Evolutionary conservation across 495 filamentous ascomycete genomes (phyloP).

Genomic region (Monascus purpureus): DNA sequence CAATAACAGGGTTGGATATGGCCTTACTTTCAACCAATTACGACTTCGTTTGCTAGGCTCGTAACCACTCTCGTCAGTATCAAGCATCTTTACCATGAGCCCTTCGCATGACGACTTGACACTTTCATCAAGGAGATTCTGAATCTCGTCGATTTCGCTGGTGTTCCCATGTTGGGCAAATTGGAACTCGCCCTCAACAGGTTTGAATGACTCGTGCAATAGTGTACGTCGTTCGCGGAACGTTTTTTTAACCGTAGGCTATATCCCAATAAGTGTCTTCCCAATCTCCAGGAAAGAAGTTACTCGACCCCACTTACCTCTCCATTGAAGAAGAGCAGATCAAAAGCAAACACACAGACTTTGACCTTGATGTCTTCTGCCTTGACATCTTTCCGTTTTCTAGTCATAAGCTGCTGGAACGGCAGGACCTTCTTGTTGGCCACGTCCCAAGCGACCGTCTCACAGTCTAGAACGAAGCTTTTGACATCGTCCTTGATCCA

Average conservation of each 20-base stretch:
- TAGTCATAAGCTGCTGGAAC: constrained; percentile 95
- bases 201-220: constrained; percentile 56
- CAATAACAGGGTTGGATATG: constrained; percentile 7
- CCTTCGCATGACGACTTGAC: constrained; percentile 94
- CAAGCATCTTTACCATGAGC: constrained; percentile 98
- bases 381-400: constrained; percentile 95
- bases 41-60: constrained; percentile 89
- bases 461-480: constrained; percentile 94
- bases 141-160: constrained; percentile 85
- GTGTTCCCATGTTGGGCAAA: constrained; percentile 83
- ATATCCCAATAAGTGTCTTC: constrained; percentile 1
- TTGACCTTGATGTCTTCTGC: constrained; percentile 94
- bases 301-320: no score
- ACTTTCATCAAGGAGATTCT: constrained; percentile 77
- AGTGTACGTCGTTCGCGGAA: constrained; percentile 73
- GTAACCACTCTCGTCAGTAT: constrained; percentile 80
- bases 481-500: constrained; percentile 85
- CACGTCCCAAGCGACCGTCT: constrained; percentile 96
- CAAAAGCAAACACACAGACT: constrained; percentile 96
- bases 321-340: constrained; percentile 85
- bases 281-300: no score
- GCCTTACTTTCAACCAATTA: constrained; percentile 98
- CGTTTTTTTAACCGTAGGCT: constrained; percentile 71
- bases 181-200: constrained; percentile 76
- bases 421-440: constrained; percentile 85